Conservation (phyloP, 2,329 filamentous ascomycete species). For the Penicillium sp. region DNA sequence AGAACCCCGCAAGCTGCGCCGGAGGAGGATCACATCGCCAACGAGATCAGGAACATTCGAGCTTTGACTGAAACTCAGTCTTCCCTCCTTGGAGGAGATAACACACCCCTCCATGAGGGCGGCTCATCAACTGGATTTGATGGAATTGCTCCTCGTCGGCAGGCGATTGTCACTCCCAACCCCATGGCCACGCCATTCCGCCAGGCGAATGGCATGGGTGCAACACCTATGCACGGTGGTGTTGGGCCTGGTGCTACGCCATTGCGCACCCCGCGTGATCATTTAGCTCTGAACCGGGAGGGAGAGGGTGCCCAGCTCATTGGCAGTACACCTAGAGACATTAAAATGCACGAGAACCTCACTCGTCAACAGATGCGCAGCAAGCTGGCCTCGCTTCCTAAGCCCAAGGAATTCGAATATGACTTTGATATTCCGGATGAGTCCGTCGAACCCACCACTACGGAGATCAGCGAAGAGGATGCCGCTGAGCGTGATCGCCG, state of each 20-base stretch:
- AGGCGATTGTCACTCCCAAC: slow-evolving; percentile 83
- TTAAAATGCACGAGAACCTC: slow-evolving; percentile 61
- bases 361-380: slow-evolving; percentile 57
- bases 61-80: slow-evolving; percentile 90
- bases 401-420: slow-evolving; percentile 87
- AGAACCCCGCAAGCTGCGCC: slow-evolving; percentile 83
- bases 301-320: slow-evolving; percentile 57
- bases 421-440: slow-evolving; percentile 83
- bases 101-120: slow-evolving; percentile 77
- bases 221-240: slow-evolving; percentile 55
- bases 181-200: slow-evolving; percentile 85
- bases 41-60: slow-evolving; percentile 88
- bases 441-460: slow-evolving; percentile 50
- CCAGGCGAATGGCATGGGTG: slow-evolving; percentile 55
- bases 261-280: slow-evolving; percentile 79
- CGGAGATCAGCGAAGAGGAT: slow-evolving; percentile 55
- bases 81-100: slow-evolving; percentile 84
- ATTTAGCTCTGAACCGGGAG: slow-evolving; percentile 69
- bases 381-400: slow-evolving; percentile 68
- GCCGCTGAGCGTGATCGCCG: slow-evolving; percentile 67
- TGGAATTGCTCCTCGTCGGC: slow-evolving; percentile 68
- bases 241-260: slow-evolving; percentile 61
- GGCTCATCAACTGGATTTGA: slow-evolving; percentile 78
- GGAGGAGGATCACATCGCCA: slow-evolving; percentile 90
- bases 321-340: slow-evolving; percentile 66